phyloP scores from a whole-genome alignment of 148 eudicot species.

The Oxyria digyna region DNA sequence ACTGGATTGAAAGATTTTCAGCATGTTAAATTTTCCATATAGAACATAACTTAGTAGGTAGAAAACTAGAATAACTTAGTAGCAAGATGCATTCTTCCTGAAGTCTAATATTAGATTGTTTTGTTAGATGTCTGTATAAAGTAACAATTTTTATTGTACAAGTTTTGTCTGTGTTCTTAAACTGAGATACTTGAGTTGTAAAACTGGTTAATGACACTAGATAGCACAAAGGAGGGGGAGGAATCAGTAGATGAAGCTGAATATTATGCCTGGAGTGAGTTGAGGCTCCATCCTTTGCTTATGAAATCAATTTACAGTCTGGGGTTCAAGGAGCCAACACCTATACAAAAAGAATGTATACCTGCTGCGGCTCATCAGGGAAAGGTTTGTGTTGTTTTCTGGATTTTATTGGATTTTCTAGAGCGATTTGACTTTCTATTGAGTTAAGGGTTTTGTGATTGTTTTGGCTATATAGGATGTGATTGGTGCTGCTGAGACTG shows the following conservation, averaged over 20 bases:
- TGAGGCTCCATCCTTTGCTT: slow-evolving; percentile 80
- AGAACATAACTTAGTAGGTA: background rate
- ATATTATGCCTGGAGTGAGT: slow-evolving; percentile 76
- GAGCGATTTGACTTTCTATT: background rate
- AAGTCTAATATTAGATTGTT: background rate
- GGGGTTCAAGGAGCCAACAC: slow-evolving; percentile 84
- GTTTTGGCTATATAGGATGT: slow-evolving; percentile 52
- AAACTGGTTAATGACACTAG: slow-evolving; percentile 14
- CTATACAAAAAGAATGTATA: slow-evolving; percentile 88
- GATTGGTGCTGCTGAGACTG: slow-evolving; percentile 97
- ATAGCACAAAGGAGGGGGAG: slow-evolving; percentile 19
- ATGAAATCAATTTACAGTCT: slow-evolving; percentile 75
- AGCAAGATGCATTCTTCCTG: background rate
- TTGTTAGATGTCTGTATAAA: background rate
- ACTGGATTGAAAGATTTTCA: background rate
- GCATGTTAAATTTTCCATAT: background rate
- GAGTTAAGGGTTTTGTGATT: no score
- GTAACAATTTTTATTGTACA: background rate
- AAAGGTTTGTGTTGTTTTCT: slow-evolving; percentile 37
- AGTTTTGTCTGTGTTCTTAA: background rate
- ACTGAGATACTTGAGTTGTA: background rate
- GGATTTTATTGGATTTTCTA: background rate
- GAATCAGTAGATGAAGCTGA: slow-evolving; percentile 50
- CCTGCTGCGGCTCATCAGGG: slow-evolving; percentile 99
- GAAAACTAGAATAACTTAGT: background rate